Evolutionary conservation across 352 stramenopile genomes (phyloP), one percentile per base, ranked within the genome.

Genomic region (Phytophthora pluvialis): DNA sequence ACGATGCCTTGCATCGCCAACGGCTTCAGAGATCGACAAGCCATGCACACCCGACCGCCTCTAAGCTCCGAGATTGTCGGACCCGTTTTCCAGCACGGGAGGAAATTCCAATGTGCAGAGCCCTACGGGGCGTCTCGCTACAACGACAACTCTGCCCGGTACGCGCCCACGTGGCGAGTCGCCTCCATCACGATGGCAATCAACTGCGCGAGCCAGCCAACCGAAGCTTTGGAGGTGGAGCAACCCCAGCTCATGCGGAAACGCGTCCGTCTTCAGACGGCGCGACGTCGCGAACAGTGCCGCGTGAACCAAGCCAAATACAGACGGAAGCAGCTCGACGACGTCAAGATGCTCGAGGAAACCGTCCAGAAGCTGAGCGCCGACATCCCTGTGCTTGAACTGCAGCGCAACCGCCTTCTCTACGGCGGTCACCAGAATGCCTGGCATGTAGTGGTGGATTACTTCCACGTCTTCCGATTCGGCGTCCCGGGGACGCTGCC

Each of bases 381-480:
- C 7, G 38, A 44, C 15, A 25, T 42, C 13, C 36, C 36, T 21
- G 7, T 42, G 36, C 36, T 42, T 5, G 36, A 42, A 18, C n/a
- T 42, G 36, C 36, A 42, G 6, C 36, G 13, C 10, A 15, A 18
- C 11, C 36, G 36, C 3, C 38, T 44, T n/a, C 38, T 13, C 11
- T 6, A 44, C 38, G 4, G n/a, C 9, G 15, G 38, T 2, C 38
- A 44, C 15, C 38, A 44, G 11, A n/a, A 44, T n/a, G n/a, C 11
- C n/a, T 44, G 38, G 38, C 9, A 44, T 7, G 38, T 44, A 6
- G 38, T 44, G 38, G n/a, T 44, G n/a, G 38, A 44, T 13, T 44
- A 44, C n/a, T 25, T 44, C 38, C 38, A n/a, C 38, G 10, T 44
- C 38, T 44, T 44, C 25, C 38, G 38, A 13, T 44, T 44, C n/a